Evolutionary conservation across 345 rosid species (phyloP).

Genomic region (Salix suchowensis): DNA sequence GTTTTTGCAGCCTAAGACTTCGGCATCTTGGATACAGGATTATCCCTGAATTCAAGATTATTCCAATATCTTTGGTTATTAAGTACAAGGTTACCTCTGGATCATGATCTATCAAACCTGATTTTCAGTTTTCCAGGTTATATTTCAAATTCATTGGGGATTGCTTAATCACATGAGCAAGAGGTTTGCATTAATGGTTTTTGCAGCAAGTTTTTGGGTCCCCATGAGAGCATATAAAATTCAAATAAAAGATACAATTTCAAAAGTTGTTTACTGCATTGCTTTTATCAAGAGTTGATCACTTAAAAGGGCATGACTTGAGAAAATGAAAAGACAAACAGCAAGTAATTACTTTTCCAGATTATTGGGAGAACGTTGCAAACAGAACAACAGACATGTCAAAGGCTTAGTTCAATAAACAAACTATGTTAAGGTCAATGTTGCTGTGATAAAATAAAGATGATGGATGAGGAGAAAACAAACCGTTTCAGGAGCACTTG

Average conservation of each 20-base stretch:
- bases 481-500: constrained; percentile 75
- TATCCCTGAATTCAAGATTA: too few species aligned
- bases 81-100: too few species aligned
- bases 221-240: neutral
- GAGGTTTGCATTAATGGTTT: neutral
- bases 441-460: constrained; percentile 2
- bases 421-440: neutral
- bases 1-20: too few species aligned
- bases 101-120: too few species aligned
- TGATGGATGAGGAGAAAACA: constrained; percentile 1
- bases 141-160: too few species aligned
- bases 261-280: neutral
- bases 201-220: neutral
- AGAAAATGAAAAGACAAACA: neutral
- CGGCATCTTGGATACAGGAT: too few species aligned
- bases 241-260: neutral
- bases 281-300: neutral
- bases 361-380: neutral
- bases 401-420: neutral
- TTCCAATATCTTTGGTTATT: too few species aligned
- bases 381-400: neutral
- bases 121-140: too few species aligned
- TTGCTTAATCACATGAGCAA: too few species aligned
- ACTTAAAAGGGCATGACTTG: neutral
- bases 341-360: neutral